These are phyloP conservation scores for Acanthamoeba royreba DNA, from an alignment of 208 protist species.

Conservation along the genomic window DNA sequence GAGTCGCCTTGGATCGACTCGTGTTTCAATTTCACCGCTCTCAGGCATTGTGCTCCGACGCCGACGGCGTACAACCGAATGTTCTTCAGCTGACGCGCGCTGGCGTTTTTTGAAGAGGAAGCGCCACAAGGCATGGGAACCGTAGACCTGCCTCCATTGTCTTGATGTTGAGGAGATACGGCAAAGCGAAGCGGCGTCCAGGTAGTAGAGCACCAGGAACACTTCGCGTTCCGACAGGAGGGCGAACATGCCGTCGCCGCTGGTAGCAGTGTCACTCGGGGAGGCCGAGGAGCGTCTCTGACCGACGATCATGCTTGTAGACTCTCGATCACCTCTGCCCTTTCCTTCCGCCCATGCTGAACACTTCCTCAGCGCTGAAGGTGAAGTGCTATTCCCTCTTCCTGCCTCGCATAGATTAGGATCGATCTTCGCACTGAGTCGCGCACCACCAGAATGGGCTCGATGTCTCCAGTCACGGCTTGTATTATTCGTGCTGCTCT, in stretches of 20 bases:
- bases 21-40: not conserved
- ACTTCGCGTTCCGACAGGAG: not conserved
- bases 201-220: not conserved
- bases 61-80: not conserved
- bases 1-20: not conserved
- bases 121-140: not conserved
- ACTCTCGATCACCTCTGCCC: not conserved
- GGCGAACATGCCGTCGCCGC: not conserved
- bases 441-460: too few species aligned
- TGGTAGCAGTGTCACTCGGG: not conserved
- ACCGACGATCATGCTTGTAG: not conserved
- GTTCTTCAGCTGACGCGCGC: not conserved
- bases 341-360: not conserved
- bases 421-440: not conserved
- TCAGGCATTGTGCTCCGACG: not conserved
- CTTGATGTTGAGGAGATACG: not conserved
- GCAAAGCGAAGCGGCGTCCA: not conserved
- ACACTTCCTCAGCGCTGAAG: not conserved
- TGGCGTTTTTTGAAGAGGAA: slow-evolving; percentile 35
- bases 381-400: not conserved
- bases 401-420: not conserved
- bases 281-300: not conserved
- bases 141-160: not conserved
- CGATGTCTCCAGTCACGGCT: too few species aligned
- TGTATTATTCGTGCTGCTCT: too few species aligned